A percentile compares a stretch with the other conserved stretches of the same genome.
Conservation (phyloP, 2,329 filamentous ascomycete species). For the Intubia oerlemansii region DNA sequence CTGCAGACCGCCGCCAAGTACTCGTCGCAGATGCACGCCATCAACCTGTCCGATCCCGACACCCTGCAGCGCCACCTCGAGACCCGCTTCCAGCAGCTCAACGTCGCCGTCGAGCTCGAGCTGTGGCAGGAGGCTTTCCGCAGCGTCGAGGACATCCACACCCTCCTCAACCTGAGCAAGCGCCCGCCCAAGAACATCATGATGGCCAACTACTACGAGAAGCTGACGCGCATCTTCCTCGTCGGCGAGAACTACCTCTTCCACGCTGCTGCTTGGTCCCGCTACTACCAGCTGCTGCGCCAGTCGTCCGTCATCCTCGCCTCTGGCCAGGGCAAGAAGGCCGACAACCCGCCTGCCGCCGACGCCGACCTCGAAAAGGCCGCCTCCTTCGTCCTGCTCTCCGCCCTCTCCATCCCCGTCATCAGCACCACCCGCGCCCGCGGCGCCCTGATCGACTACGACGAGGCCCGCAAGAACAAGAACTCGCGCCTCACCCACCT, state of each 20-base stretch:
- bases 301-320: slow-evolving; percentile 71
- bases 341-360: slow-evolving; percentile 76
- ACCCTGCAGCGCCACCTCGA: slow-evolving; percentile 94
- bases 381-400: slow-evolving; percentile 86
- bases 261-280: slow-evolving; percentile 92
- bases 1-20: slow-evolving; percentile 98
- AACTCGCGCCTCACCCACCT: slow-evolving; percentile 93
- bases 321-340: slow-evolving; percentile 71
- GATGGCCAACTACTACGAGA: slow-evolving; percentile 99
- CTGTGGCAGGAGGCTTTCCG: slow-evolving; percentile 99
- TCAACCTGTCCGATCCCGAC: slow-evolving; percentile 94
- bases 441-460: slow-evolving; percentile 87
- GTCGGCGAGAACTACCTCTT: slow-evolving; percentile 99
- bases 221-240: slow-evolving; percentile 93
- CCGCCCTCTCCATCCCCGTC: slow-evolving; percentile 91
- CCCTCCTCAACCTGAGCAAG: slow-evolving; percentile 91
- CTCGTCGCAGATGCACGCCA: slow-evolving; percentile 96
- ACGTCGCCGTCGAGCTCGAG: slow-evolving; percentile 93
- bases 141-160: slow-evolving; percentile 97
- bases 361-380: slow-evolving; percentile 86
- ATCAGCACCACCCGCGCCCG: slow-evolving; percentile 96
- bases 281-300: slow-evolving; percentile 91
- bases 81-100: slow-evolving; percentile 94
- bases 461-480: slow-evolving; percentile 96
- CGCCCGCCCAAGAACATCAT: slow-evolving; percentile 95